Conservation (phyloP, 805 yeast genomes). For the Lachancea sp. region DNA sequence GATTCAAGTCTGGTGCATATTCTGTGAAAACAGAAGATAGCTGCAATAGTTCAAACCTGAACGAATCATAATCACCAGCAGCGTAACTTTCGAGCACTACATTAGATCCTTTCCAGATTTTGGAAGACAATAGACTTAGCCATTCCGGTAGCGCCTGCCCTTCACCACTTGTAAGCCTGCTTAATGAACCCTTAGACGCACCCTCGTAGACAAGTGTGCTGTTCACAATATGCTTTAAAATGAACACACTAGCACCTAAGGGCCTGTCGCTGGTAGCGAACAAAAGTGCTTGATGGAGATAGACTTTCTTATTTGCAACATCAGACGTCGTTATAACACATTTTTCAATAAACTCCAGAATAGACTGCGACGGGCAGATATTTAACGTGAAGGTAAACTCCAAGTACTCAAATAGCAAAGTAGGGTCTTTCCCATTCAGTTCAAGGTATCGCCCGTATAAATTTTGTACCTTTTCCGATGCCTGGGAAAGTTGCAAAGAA, state of each 20-base stretch:
- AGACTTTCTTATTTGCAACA: constrained; percentile 40
- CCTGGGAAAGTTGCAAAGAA: constrained; percentile 67
- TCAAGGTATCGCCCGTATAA: constrained; percentile 38
- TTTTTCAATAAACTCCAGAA: constrained; percentile 54
- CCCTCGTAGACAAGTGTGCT: constrained; percentile 62
- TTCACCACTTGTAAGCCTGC: constrained; percentile 35
- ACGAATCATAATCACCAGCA: constrained; percentile 66
- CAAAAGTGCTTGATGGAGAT: constrained; percentile 46
- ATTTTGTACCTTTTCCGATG: constrained; percentile 54
- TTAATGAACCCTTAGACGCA: constrained; percentile 41
- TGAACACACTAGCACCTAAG: constrained; percentile 51
- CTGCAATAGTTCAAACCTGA: constrained; percentile 72
- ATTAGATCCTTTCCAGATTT: constrained; percentile 64
- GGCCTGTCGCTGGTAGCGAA: constrained; percentile 41
- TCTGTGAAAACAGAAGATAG: constrained; percentile 71
- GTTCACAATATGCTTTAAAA: constrained; percentile 57
- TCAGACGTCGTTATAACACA: constrained; percentile 49
- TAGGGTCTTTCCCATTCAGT: constrained; percentile 31
- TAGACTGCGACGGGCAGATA: constrained; percentile 29
- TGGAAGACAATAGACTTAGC: constrained; percentile 55
- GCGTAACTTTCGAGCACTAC: constrained; percentile 42
- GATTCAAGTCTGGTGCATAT: constrained; percentile 53
- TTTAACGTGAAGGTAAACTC: constrained; percentile 27
- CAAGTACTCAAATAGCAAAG: constrained; percentile 38
- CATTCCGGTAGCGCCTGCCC: constrained; percentile 42